phyloP scores from a whole-genome alignment of 805 yeast species.

The Suhomyces xylopsoci region DNA sequence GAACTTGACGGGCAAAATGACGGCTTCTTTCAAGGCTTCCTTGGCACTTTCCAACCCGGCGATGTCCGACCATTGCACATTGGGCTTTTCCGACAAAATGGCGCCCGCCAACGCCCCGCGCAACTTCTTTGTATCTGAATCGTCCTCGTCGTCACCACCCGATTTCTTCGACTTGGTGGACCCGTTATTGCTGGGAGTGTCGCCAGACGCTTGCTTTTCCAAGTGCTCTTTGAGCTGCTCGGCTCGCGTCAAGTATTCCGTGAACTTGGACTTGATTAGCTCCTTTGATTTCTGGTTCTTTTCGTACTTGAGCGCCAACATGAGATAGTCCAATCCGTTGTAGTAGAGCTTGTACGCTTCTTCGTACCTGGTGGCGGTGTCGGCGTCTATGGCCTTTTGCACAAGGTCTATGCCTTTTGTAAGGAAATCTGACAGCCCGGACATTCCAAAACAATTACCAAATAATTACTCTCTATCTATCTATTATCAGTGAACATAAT shows the following conservation, averaged over 20 bases:
- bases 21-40: constrained; percentile 96
- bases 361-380: constrained; percentile 81
- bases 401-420: constrained; percentile 94
- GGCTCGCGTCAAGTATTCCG: constrained; percentile 88
- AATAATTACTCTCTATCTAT: constrained; percentile 37
- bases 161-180: constrained; percentile 55
- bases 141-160: constrained; percentile 60
- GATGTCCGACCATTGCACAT: constrained; percentile 90
- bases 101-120: constrained; percentile 92
- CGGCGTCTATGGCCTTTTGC: constrained; percentile 93
- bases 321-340: constrained; percentile 88
- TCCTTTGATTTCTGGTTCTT: constrained; percentile 88
- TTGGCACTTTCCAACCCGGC: constrained; percentile 96
- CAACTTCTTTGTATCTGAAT: constrained; percentile 81
- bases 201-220: constrained; percentile 54
- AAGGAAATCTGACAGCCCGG: constrained; percentile 62
- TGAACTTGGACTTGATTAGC: constrained; percentile 79
- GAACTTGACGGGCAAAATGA: constrained; percentile 90
- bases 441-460: too few species aligned
- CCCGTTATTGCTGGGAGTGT: constrained; percentile 52
- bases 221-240: constrained; percentile 90
- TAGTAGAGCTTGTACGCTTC: constrained; percentile 93
- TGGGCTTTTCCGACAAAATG: constrained; percentile 85
- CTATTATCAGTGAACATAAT: constrained; percentile 5
- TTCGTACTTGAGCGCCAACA: constrained; percentile 92